A percentile compares a stretch with the other conserved stretches of the same genome.
phyloP scores from a whole-genome alignment of 164 flowering plant species.

The Liriodendron chinense region DNA sequence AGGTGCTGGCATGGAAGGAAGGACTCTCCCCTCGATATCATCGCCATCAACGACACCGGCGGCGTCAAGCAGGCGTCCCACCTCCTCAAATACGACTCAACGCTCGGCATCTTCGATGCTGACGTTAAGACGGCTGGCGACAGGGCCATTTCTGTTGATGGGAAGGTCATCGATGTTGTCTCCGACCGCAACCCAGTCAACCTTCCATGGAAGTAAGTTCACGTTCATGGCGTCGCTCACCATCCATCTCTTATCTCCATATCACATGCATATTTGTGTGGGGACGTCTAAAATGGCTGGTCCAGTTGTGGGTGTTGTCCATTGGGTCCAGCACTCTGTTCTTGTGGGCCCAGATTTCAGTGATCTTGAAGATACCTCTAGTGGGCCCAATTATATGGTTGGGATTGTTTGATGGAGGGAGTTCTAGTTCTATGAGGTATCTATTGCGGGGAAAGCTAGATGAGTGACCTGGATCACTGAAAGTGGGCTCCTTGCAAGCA shows the following conservation, averaged over 20 bases:
- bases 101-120: constrained; percentile 94
- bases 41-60: constrained; percentile 95
- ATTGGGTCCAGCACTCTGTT: no score
- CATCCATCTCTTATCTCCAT: background rate
- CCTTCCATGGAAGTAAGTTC: constrained; percentile 87
- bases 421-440: no score
- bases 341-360: no score
- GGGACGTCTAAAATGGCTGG: no score
- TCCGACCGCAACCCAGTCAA: constrained; percentile 78
- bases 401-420: no score
- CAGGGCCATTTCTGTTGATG: constrained; percentile 79
- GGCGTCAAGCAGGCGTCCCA: constrained; percentile 98
- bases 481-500: no score
- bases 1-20: constrained; percentile 98
- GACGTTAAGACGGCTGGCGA: constrained; percentile 81
- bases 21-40: constrained; percentile 85
- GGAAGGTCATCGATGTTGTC: constrained; percentile 83
- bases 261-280: no score
- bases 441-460: no score
- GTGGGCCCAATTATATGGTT: no score
- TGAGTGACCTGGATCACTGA: no score
- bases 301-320: no score
- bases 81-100: constrained; percentile 98
- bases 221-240: background rate
- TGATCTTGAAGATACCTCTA: no score